Percentiles rank a stretch among this genome's conserved stretches.
These are phyloP conservation scores for Elsinoe perseae DNA, from an alignment of 2,329 filamentous ascomycete genomes.

Conservation along the genomic window DNA sequence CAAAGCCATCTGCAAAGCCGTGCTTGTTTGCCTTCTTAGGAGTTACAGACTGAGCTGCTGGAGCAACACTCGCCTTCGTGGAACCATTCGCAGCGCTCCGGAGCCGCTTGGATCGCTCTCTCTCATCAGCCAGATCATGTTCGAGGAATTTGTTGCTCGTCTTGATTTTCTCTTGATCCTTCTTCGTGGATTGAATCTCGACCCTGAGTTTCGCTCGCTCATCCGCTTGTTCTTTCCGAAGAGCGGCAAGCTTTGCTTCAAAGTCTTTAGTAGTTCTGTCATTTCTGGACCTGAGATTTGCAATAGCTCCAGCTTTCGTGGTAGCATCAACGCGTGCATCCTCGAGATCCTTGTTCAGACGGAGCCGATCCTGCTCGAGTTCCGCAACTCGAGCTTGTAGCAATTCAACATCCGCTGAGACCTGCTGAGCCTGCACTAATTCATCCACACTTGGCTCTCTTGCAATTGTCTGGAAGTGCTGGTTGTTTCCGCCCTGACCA, in stretches of 20 bases:
- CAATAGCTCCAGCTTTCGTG: constrained; percentile 61
- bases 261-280: constrained; percentile 55
- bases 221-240: constrained; percentile 58
- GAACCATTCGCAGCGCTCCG: constrained; percentile 21
- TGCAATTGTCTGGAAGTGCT: neutral
- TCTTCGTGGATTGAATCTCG: constrained; percentile 56
- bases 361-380: constrained; percentile 38
- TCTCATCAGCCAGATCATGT: constrained; percentile 59
- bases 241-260: constrained; percentile 52
- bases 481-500: neutral
- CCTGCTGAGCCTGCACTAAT: neutral
- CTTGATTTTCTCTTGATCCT: constrained; percentile 56
- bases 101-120: constrained; percentile 43
- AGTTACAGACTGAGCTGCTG: constrained; percentile 41
- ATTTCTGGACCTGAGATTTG: constrained; percentile 65
- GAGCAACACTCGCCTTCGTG: neutral
- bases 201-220: constrained; percentile 56
- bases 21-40: constrained; percentile 56
- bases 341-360: constrained; percentile 34
- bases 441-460: neutral
- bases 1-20: constrained; percentile 66
- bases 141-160: constrained; percentile 67
- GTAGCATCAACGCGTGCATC: constrained; percentile 45
- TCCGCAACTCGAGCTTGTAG: constrained; percentile 38
- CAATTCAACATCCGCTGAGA: constrained; percentile 20